Evolutionary conservation across 805 yeast genomes (phyloP).

Genomic region (Kodamaea lidongshanica): DNA sequence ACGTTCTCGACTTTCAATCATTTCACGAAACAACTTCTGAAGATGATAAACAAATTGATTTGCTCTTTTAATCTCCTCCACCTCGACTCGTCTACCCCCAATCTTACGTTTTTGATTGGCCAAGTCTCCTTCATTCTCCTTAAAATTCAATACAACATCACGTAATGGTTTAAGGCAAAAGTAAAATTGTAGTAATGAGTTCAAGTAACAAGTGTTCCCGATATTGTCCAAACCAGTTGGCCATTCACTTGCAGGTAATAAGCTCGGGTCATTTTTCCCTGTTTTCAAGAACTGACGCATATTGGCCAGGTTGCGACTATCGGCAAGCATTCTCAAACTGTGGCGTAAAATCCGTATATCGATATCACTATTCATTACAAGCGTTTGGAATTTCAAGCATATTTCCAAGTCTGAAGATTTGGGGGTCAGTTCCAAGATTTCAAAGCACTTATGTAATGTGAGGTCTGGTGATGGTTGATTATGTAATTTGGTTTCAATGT

Average conservation of each 20-base stretch:
- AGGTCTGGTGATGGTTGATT: constrained; percentile 22
- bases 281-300: constrained; percentile 51
- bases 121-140: constrained; percentile 20
- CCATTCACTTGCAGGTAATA: constrained; percentile 59
- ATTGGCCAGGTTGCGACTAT: constrained; percentile 47
- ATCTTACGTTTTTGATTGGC: constrained; percentile 47
- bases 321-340: constrained; percentile 53
- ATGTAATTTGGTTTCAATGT: constrained; percentile 39
- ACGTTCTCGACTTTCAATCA: constrained; percentile 56
- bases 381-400: constrained; percentile 46
- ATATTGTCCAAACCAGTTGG: constrained; percentile 93
- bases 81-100: constrained; percentile 81
- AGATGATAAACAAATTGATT: constrained; percentile 74
- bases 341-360: constrained; percentile 53
- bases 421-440: constrained; percentile 42
- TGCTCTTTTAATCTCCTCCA: constrained; percentile 72
- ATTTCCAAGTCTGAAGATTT: constrained; percentile 53
- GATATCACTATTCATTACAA: constrained; percentile 20
- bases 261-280: constrained; percentile 56
- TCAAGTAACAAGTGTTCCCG: constrained; percentile 77
- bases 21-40: constrained; percentile 58
- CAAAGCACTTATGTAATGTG: constrained; percentile 35
- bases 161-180: constrained; percentile 81
- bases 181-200: constrained; percentile 84
- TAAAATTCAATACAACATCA: constrained; percentile 53